Evolutionary conservation across 2,329 filamentous ascomycete species (phyloP), one percentile per base, ranked within the genome.

Genomic region (Epichloe festucae): DNA sequence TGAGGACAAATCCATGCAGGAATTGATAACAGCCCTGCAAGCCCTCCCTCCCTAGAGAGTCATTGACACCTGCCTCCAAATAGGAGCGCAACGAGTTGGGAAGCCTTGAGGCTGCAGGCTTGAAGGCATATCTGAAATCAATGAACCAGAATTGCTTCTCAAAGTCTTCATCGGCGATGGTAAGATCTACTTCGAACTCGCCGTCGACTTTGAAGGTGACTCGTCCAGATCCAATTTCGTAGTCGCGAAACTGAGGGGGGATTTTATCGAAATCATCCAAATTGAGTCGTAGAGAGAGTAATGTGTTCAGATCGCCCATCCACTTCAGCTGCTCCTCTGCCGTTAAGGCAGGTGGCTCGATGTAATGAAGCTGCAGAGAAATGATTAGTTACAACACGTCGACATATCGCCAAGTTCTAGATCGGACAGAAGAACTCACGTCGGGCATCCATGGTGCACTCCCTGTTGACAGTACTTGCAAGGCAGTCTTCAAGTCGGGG

Each of bases 131-230:
- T 53, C 90, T 81, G 60, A 97, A 82, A 65, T 97, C 90, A 55
- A 97, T 87, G 63, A 97, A 95, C 75, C 86, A 96, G 63, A 95
- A 94, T 60, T 94, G 90, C 50, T 86, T 85, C 35, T 82, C 74
- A 17, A 83, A 79, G 57, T 93, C 85, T 62, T 97, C 90, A 58
- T 90, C 85, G 17, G 87, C 88, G 56, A 97, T 86, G 1, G 89
- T 90, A 49, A 98, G 77, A 63, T 97, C 93, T 19, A 97, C 80
- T 65, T 97, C 91, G 60, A 96, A 96, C 65, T 97, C 91, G 50
- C 80, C 79, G 3, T 79, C 72, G 1, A 97, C 86, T 46, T 73
- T 78, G 65, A 98, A 98, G 0, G 89, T 97, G 6, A 87, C 91
- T 47, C 91, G 82, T n/a, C 94, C 93, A 49, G 88, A 86, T 49